Evolutionary conservation across 768 basidiomycete species (phyloP).

Genomic region (Hypholoma sublateritium): DNA sequence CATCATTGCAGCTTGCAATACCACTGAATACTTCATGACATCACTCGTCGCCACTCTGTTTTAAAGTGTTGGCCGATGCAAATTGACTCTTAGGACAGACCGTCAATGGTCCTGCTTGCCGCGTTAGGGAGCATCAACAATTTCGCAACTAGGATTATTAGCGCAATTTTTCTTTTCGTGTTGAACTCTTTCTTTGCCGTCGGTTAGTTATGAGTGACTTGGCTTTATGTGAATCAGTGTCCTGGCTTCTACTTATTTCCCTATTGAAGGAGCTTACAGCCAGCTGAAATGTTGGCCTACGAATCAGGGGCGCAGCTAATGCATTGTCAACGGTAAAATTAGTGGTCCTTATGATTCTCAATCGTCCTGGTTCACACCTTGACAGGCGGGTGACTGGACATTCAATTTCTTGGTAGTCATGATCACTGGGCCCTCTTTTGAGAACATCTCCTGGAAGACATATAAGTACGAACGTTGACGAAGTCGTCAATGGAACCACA

Average conservation of each 20-base stretch:
- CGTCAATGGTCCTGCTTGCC: slow-evolving; percentile 59
- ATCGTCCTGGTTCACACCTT: not conserved
- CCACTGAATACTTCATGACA: slow-evolving; percentile 71
- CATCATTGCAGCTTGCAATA: slow-evolving; percentile 65
- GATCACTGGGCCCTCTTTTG: slow-evolving; percentile 61
- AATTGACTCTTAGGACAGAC: slow-evolving; percentile 67
- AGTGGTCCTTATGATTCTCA: not conserved
- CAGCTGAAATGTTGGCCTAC: slow-evolving; percentile 66
- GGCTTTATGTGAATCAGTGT: slow-evolving; percentile 64
- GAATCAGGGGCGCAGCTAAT: slow-evolving; percentile 64
- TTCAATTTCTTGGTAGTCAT: slow-evolving; percentile 63
- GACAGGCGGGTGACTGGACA: slow-evolving; percentile 47
- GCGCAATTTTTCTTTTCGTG: slow-evolving; percentile 60
- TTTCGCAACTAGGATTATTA: slow-evolving; percentile 46
- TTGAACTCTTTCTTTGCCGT: slow-evolving; percentile 73
- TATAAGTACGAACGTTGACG: slow-evolving; percentile 38
- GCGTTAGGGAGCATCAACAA: slow-evolving; percentile 54
- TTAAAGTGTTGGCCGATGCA: slow-evolving; percentile 71
- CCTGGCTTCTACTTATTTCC: not conserved
- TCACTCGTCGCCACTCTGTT: slow-evolving; percentile 71
- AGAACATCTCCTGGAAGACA: slow-evolving; percentile 57
- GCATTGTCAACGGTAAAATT: slow-evolving; percentile 51
- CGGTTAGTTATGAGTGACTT: slow-evolving; percentile 73
- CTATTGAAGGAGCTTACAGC: slow-evolving; percentile 28
- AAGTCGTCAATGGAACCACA: not conserved